Percentiles rank a stretch among this genome's conserved stretches.
These are phyloP conservation scores for Kurtzmaniella fragi DNA, from an alignment of 805 yeast species.

Conservation along the genomic window DNA sequence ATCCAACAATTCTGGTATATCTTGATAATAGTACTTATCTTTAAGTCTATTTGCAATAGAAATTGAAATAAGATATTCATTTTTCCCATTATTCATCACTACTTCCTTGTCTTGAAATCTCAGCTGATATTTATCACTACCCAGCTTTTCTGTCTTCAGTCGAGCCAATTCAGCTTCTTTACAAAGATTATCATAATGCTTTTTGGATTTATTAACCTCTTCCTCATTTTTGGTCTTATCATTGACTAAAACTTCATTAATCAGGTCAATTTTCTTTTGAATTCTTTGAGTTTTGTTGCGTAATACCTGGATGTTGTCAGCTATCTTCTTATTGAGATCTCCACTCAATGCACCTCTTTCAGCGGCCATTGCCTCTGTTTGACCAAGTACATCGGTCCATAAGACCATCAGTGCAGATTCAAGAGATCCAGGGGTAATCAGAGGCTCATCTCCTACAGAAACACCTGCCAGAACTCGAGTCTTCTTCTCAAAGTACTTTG, in stretches of 20 bases:
- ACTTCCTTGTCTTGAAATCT: constrained; percentile 57
- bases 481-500: constrained; percentile 71
- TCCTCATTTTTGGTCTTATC: constrained; percentile 46
- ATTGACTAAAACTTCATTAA: constrained; percentile 53
- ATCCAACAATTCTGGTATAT: constrained; percentile 85
- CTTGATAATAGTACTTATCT: constrained; percentile 90
- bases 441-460: constrained; percentile 88
- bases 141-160: constrained; percentile 58
- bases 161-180: constrained; percentile 76
- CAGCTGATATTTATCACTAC: constrained; percentile 45
- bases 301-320: constrained; percentile 54
- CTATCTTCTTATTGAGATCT: constrained; percentile 56
- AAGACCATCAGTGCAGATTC: constrained; percentile 84
- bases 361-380: constrained; percentile 73
- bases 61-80: constrained; percentile 73
- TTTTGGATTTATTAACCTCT: constrained; percentile 61
- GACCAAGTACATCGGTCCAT: constrained; percentile 84
- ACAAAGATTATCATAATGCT: constrained; percentile 77
- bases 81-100: constrained; percentile 88
- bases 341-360: constrained; percentile 57
- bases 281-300: constrained; percentile 50
- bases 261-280: constrained; percentile 49
- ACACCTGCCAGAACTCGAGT: constrained; percentile 61
- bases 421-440: constrained; percentile 89
- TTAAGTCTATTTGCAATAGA: constrained; percentile 84